Evolutionary conservation across 768 basidiomycete genomes (phyloP).

Genomic region (Trametes cingulata): DNA sequence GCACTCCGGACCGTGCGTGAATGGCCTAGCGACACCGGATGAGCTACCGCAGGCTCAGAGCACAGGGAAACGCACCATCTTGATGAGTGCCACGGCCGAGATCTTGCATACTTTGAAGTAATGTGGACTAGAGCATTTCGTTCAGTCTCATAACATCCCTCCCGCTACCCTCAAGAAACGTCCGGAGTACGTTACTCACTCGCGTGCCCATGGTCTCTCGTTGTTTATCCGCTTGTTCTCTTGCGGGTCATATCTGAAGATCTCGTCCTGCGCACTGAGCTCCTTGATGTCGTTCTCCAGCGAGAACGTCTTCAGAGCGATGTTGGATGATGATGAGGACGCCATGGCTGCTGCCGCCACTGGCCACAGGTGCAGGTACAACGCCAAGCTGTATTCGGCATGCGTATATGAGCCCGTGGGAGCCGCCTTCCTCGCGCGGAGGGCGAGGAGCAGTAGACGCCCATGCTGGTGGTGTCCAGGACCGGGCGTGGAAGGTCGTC

Average conservation of each 20-base stretch:
- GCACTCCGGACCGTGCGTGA: constrained; percentile 95
- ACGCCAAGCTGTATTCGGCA: constrained; percentile 5
- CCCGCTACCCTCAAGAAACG: not conserved
- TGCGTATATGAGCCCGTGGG: constrained; percentile 12
- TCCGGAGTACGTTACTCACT: constrained; percentile 52
- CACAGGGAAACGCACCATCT: constrained; percentile 63
- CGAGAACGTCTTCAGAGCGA: constrained; percentile 72
- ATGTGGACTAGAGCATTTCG: constrained; percentile 52
- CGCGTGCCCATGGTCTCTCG: constrained; percentile 82
- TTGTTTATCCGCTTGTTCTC: constrained; percentile 66
- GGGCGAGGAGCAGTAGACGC: not conserved
- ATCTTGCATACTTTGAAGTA: constrained; percentile 92
- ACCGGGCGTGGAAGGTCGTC: not conserved
- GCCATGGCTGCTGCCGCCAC: constrained; percentile 22
- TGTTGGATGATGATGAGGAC: constrained; percentile 43
- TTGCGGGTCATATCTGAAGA: constrained; percentile 72
- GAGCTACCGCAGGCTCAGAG: not conserved
- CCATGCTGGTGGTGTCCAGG: no score
- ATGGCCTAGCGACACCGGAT: constrained; percentile 65
- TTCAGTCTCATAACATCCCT: not conserved
- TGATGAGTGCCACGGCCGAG: constrained; percentile 91
- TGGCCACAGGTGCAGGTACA: not conserved
- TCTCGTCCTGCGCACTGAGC: constrained; percentile 74
- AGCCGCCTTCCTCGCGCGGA: not conserved
- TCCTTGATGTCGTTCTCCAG: constrained; percentile 71